Percentiles rank a stretch among this genome's conserved stretches.
Evolutionary conservation across 768 basidiomycete genomes (phyloP).

Genomic region (Amanita pseudoporphyria): DNA sequence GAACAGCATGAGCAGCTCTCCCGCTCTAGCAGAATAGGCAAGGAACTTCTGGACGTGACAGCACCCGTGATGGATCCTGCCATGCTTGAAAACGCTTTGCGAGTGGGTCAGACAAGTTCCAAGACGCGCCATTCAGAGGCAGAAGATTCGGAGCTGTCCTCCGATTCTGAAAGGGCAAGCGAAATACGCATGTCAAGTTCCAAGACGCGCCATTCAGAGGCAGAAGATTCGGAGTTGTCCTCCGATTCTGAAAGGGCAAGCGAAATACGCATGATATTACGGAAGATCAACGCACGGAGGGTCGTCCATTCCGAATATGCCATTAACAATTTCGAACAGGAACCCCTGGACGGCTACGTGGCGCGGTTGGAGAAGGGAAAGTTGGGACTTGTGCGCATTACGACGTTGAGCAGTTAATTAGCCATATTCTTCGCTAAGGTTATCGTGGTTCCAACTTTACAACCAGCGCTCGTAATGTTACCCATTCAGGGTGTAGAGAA

Average conservation of each 20-base stretch:
- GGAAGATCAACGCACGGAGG: slow-evolving; percentile 62
- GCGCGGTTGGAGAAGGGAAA: slow-evolving; percentile 45
- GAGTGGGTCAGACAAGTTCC: slow-evolving; percentile 14
- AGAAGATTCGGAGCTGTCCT: slow-evolving; percentile 7
- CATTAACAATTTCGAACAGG: slow-evolving; percentile 60
- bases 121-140: slow-evolving; percentile 13
- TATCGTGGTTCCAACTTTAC: not conserved
- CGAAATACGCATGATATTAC: slow-evolving; percentile 45
- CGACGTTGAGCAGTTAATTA: not conserved
- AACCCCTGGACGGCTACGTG: slow-evolving; percentile 49
- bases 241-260: slow-evolving; percentile 25
- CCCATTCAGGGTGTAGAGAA: too few species aligned
- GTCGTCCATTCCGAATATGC: slow-evolving; percentile 61
- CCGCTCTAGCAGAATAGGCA: slow-evolving; percentile 16
- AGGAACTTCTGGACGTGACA: slow-evolving; percentile 44
- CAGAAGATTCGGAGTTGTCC: slow-evolving; percentile 6
- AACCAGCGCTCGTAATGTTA: too few species aligned
- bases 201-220: slow-evolving; percentile 13
- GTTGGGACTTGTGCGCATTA: slow-evolving; percentile 35
- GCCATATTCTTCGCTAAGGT: not conserved
- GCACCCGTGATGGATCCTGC: slow-evolving; percentile 36
- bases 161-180: slow-evolving; percentile 25
- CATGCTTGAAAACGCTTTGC: slow-evolving; percentile 27
- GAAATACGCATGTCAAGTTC: slow-evolving; percentile 44
- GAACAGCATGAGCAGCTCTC: slow-evolving; percentile 43